Conservation (phyloP, 306 rosid species). For the Astragalus membranaceus region DNA sequence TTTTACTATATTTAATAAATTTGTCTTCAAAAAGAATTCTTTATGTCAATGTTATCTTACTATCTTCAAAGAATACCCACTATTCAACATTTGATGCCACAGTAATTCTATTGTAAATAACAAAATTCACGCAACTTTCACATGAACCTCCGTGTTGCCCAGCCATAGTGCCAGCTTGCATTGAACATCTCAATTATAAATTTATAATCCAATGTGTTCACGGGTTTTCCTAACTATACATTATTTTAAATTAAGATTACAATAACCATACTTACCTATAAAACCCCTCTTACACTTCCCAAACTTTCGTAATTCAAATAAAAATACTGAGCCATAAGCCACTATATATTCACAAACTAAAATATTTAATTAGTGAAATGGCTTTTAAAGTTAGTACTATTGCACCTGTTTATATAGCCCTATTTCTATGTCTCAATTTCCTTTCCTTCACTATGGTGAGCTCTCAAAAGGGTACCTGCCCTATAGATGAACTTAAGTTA, state of each 20-base stretch:
- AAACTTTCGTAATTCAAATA: not conserved
- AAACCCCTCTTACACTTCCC: not conserved
- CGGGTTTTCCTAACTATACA: constrained; percentile 17
- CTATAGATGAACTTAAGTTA: constrained; percentile 38
- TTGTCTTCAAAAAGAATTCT: not conserved
- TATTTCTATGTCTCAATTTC: constrained; percentile 16
- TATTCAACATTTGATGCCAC: constrained; percentile 8
- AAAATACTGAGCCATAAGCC: not conserved
- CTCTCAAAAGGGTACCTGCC: constrained; percentile 21
- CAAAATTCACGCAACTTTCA: not conserved
- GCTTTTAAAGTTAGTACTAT: constrained; percentile 4
- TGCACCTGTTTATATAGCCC: not conserved
- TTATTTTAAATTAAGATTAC: not conserved
- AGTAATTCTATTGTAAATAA: not conserved
- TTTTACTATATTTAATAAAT: not conserved
- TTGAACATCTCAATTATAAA: constrained; percentile 15
- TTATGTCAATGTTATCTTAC: not conserved
- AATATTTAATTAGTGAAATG: not conserved
- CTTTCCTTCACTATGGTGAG: constrained; percentile 19
- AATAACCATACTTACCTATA: not conserved
- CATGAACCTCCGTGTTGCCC: constrained; percentile 3
- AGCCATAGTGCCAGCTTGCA: constrained; percentile 16
- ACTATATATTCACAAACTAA: constrained; percentile 7
- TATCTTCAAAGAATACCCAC: not conserved
- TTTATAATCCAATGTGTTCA: constrained; percentile 21